Conservation (phyloP, 129 eudicot genomes). For the Deinandra increscens region DNA sequence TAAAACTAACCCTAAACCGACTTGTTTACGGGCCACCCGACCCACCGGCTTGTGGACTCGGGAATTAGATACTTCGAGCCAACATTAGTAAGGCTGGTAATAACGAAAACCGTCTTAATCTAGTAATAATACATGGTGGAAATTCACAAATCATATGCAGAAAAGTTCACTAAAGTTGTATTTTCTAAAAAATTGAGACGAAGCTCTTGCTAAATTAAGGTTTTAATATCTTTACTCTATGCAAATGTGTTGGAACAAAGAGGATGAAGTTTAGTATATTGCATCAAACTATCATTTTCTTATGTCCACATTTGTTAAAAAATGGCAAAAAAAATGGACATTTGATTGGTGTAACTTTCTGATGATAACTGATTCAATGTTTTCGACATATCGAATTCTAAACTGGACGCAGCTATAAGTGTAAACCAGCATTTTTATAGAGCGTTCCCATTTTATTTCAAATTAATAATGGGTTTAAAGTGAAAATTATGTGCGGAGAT, state of each 20-base stretch:
- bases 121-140: too few relatives aligned
- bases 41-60: too few relatives aligned
- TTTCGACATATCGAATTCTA: conserved; percentile 54
- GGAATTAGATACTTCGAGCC: too few relatives aligned
- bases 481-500: background rate
- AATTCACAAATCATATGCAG: too few relatives aligned
- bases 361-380: conserved; percentile 27
- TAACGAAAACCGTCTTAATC: too few relatives aligned
- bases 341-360: conserved; percentile 28
- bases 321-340: background rate
- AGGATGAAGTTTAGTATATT: background rate
- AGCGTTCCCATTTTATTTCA: background rate
- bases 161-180: too few relatives aligned
- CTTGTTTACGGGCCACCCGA: too few relatives aligned
- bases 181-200: too few relatives aligned
- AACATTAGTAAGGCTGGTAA: too few relatives aligned
- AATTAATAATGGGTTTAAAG: background rate
- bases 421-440: conserved; percentile 48
- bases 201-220: too few relatives aligned
- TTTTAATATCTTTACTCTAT: too few relatives aligned
- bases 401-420: conserved; percentile 76
- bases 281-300: conserved; percentile 10
- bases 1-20: too few relatives aligned
- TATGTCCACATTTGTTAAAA: background rate
- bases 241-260: background rate